Conservation (phyloP, 1,284 basidiomycete species). For the Schizophyllum amplum region DNA sequence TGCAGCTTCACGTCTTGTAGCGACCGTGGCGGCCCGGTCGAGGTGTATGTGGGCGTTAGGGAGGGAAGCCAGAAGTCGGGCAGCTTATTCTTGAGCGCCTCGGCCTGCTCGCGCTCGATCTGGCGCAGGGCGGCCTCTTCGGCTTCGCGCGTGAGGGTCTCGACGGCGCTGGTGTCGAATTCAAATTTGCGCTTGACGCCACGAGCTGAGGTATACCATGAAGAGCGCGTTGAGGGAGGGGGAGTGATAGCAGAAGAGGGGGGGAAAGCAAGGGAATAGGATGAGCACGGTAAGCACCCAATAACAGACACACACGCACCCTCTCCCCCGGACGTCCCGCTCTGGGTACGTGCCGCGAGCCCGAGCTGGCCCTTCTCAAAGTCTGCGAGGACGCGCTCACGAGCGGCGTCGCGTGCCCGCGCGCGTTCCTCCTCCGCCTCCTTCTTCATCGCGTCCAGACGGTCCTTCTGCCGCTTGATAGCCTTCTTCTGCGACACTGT, state of each 20-base stretch:
- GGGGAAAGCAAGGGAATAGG: conserved; percentile 5
- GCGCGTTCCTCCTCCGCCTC: conserved; percentile 70
- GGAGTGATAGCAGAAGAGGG: background rate
- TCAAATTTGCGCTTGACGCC: conserved; percentile 71
- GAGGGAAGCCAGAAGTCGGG: conserved; percentile 94
- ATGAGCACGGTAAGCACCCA: too few relatives aligned
- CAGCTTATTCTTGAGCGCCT: conserved; percentile 76
- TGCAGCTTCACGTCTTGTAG: conserved; percentile 78
- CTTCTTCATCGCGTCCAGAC: conserved; percentile 62
- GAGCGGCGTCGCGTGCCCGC: conserved; percentile 59
- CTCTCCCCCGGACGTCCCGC: conserved; percentile 23
- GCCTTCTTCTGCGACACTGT: conserved; percentile 85
- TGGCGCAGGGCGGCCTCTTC: conserved; percentile 76
- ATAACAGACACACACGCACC: too few relatives aligned
- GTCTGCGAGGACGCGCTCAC: conserved; percentile 78
- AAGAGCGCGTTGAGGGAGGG: too few relatives aligned
- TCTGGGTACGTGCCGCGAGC: conserved; percentile 35
- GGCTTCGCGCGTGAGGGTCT: conserved; percentile 66
- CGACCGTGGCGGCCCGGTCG: conserved; percentile 51
- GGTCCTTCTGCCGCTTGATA: conserved; percentile 78
- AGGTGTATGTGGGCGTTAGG: conserved; percentile 73
- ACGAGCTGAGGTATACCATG: too few relatives aligned
- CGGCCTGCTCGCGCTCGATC: conserved; percentile 82
- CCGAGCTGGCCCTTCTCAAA: conserved; percentile 81
- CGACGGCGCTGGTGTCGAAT: conserved; percentile 65